Evolutionary conservation across 2,329 filamentous ascomycete genomes (phyloP).

Genomic region (Zelopaecilomyces penicillatus): DNA sequence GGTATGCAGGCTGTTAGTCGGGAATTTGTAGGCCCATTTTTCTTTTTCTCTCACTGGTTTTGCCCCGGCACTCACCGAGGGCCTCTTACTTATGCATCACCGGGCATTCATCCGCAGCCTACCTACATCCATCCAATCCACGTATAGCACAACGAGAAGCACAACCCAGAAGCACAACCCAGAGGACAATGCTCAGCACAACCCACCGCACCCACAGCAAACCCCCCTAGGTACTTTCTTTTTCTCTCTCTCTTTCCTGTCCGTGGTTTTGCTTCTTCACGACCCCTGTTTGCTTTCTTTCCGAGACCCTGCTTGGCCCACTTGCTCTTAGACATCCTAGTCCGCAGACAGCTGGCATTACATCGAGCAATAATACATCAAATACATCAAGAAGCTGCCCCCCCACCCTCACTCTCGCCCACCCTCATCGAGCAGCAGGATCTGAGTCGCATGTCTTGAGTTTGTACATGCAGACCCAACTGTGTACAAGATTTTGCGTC

Average conservation of each 20-base stretch:
- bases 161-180: too few relatives aligned
- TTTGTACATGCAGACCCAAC: too few relatives aligned
- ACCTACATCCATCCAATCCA: too few relatives aligned
- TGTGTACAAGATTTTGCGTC: too few relatives aligned
- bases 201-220: background rate
- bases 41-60: too few relatives aligned
- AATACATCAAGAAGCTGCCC: slow-evolving; percentile 2
- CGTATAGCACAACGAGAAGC: too few relatives aligned
- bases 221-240: background rate
- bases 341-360: slow-evolving; percentile 9
- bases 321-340: slow-evolving; percentile 3
- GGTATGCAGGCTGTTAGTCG: too few relatives aligned
- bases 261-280: background rate
- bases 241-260: background rate
- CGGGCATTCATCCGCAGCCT: too few relatives aligned
- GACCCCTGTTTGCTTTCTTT: background rate
- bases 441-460: slow-evolving; percentile 8
- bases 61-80: too few relatives aligned
- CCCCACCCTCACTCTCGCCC: background rate
- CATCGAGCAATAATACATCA: background rate
- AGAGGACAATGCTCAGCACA: too few relatives aligned
- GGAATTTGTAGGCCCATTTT: too few relatives aligned
- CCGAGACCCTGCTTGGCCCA: slow-evolving; percentile 6
- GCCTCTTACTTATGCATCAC: too few relatives aligned
- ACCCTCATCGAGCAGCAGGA: slow-evolving; percentile 5